Evolutionary conservation across 805 yeast genomes (phyloP).

Genomic region (Saccharomycopsis javanensis): DNA sequence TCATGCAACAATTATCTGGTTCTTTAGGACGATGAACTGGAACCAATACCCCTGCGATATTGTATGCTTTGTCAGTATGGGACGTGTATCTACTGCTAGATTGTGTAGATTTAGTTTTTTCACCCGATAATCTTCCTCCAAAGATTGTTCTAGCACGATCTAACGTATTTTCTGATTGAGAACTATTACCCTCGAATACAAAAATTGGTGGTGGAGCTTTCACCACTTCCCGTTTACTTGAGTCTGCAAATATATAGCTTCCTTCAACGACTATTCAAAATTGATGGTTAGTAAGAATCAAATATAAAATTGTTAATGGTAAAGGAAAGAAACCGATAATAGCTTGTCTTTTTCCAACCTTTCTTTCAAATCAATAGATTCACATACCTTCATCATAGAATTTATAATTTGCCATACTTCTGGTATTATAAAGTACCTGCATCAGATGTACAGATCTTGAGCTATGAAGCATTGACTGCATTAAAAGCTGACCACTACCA

Average conservation of each 20-base stretch:
- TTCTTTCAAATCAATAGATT: too few species aligned
- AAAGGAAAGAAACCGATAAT: too few species aligned
- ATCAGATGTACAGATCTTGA: not conserved
- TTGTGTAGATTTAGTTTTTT: constrained; percentile 21
- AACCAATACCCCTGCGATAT: constrained; percentile 58
- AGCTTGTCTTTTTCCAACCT: too few species aligned
- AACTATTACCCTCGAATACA: constrained; percentile 29
- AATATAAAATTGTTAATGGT: too few species aligned
- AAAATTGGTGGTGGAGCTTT: not conserved
- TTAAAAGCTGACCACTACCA: not conserved
- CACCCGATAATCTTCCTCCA: constrained; percentile 50
- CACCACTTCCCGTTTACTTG: not conserved
- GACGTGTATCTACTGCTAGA: constrained; percentile 22
- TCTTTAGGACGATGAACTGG: constrained; percentile 71
- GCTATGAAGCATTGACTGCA: not conserved
- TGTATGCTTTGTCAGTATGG: constrained; percentile 18
- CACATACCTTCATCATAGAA: not conserved
- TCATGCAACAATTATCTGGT: constrained; percentile 96
- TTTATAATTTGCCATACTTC: not conserved
- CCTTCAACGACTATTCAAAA: not conserved
- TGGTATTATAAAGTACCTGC: not conserved
- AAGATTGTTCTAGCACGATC: constrained; percentile 41
- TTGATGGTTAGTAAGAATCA: not conserved
- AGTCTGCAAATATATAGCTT: not conserved
- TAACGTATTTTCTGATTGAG: constrained; percentile 30